phyloP scores from a whole-genome alignment of 208 protist genomes.

The Leishmania tarentolae region DNA sequence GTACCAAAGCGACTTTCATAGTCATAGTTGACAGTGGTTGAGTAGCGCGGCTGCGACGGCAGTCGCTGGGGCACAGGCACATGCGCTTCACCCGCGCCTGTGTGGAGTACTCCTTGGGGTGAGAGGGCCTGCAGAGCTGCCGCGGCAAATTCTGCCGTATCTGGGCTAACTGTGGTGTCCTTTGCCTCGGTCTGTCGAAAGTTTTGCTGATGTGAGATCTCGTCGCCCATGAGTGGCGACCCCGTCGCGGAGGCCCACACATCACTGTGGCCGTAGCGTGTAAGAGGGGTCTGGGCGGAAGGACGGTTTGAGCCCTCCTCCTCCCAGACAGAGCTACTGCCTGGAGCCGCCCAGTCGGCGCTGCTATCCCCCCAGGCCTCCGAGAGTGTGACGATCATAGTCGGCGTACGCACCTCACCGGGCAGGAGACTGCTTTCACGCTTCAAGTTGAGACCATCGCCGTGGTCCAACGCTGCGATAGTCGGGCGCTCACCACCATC shows the following conservation, averaged over 20 bases:
- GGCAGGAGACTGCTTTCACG: slow-evolving; percentile 57
- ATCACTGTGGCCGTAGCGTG: slow-evolving; percentile 37
- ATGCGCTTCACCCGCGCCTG: not conserved
- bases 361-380: slow-evolving; percentile 33
- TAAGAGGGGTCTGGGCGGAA: slow-evolving; percentile 38
- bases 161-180: not conserved
- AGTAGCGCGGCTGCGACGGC: not conserved
- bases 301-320: slow-evolving; percentile 29
- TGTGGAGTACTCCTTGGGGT: not conserved
- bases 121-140: slow-evolving; percentile 25
- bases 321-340: slow-evolving; percentile 56
- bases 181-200: not conserved
- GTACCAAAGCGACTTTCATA: slow-evolving; percentile 23
- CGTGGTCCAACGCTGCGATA: slow-evolving; percentile 23
- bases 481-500: not conserved
- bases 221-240: slow-evolving; percentile 22
- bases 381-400: slow-evolving; percentile 31
- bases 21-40: not conserved
- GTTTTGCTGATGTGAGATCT: slow-evolving; percentile 5
- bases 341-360: slow-evolving; percentile 60
- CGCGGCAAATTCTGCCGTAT: slow-evolving; percentile 26
- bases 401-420: slow-evolving; percentile 62
- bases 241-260: slow-evolving; percentile 39
- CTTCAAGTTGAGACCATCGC: slow-evolving; percentile 13
- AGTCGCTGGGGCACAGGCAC: not conserved